Conservation (phyloP, 306 rosid genomes). For the Citrullus colocynthis region DNA sequence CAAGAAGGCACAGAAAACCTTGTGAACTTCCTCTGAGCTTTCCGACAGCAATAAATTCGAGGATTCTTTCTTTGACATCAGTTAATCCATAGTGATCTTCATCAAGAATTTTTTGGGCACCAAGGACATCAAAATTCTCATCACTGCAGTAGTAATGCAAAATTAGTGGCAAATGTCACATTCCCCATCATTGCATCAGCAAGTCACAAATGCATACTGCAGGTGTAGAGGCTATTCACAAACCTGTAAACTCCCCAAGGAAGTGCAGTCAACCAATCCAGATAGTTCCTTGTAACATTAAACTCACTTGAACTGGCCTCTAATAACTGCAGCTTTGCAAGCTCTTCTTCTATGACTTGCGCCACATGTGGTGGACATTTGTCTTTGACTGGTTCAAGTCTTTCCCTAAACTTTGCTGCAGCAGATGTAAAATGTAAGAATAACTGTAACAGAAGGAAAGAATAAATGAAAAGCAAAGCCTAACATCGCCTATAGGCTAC, state of each 20-base stretch:
- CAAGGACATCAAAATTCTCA: conserved; percentile 88
- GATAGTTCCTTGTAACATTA: conserved; percentile 92
- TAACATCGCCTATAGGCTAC: not conserved
- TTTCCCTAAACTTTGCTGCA: conserved; percentile 84
- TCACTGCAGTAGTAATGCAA: conserved; percentile 37
- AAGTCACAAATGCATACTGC: not conserved
- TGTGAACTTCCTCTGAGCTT: conserved; percentile 92
- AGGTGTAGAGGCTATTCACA: not conserved
- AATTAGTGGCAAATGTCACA: not conserved
- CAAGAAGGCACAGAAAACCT: conserved; percentile 33
- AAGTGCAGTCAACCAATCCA: conserved; percentile 97
- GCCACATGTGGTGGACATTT: conserved; percentile 82
- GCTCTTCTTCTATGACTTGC: conserved; percentile 97
- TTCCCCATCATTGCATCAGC: not conserved
- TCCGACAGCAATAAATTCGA: conserved; percentile 97
- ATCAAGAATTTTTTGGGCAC: conserved; percentile 85
- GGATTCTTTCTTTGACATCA: conserved; percentile 93
- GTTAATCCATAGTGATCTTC: conserved; percentile 96
- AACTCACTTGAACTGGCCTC: conserved; percentile 99
- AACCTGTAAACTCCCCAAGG: conserved; percentile 99
- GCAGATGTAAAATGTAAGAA: not conserved
- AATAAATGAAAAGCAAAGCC: not conserved
- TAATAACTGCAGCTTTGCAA: conserved; percentile 73
- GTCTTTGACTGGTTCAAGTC: conserved; percentile 92
- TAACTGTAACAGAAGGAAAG: not conserved